A percentile compares a stretch with the other conserved stretches of the same genome.
Conservation (phyloP, 2,329 filamentous ascomycete genomes). For the Lachnellula cervina region DNA sequence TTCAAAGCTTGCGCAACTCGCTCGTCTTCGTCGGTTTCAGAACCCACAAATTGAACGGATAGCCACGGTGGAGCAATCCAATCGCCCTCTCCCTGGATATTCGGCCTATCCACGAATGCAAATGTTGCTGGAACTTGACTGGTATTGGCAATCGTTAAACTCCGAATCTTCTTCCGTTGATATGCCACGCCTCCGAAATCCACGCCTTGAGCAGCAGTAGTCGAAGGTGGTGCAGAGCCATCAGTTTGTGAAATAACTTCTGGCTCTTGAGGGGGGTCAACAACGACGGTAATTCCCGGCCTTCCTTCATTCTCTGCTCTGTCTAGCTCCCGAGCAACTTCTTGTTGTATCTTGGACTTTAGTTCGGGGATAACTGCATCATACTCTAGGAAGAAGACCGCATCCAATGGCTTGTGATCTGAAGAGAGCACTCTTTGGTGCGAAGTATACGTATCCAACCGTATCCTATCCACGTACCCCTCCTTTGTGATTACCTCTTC, state of each 20-base stretch:
- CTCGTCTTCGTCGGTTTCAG: constrained; percentile 36
- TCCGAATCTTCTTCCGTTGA: constrained; percentile 58
- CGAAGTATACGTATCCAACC: constrained; percentile 68
- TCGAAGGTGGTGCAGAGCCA: constrained; percentile 20
- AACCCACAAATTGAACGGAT: constrained; percentile 56
- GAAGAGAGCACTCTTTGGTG: constrained; percentile 88
- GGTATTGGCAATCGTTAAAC: constrained; percentile 86
- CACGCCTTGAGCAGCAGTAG: constrained; percentile 48
- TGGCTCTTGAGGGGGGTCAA: constrained; percentile 53
- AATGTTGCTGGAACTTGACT: constrained; percentile 76
- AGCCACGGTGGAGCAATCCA: constrained; percentile 61
- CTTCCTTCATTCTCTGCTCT: constrained; percentile 86
- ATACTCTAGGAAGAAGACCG: constrained; percentile 78
- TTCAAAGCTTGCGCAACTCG: constrained; percentile 14
- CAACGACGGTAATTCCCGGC: constrained; percentile 75
- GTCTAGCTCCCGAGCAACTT: constrained; percentile 84
- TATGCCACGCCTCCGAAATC: constrained; percentile 76
- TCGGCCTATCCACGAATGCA: constrained; percentile 71
- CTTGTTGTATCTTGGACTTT: constrained; percentile 77
- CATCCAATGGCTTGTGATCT: constrained; percentile 88
- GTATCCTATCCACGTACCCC: constrained; percentile 50
- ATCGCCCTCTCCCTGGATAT: constrained; percentile 46
- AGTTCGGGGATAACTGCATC: constrained; percentile 81
- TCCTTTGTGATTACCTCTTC: constrained; percentile 53
- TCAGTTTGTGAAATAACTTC: constrained; percentile 23